A percentile compares a stretch with the other conserved stretches of the same genome.
phyloP scores from a whole-genome alignment of 2,329 filamentous ascomycete genomes.

The Talaromyces sp. region DNA sequence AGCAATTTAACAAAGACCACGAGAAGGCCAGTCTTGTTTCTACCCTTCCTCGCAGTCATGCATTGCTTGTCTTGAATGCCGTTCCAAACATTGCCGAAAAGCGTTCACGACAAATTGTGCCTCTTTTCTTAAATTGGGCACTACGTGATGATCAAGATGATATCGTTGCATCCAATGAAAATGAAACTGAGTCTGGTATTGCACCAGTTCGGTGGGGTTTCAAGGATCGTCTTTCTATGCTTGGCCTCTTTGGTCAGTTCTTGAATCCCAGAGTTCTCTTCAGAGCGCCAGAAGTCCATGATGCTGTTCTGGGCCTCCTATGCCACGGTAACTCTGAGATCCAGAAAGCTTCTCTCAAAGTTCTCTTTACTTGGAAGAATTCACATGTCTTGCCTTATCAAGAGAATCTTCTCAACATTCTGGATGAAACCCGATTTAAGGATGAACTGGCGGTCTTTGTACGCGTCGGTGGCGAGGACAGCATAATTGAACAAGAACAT shows the following conservation, averaged over 20 bases:
- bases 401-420: slow-evolving; percentile 80
- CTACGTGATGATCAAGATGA: slow-evolving; percentile 52
- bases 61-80: slow-evolving; percentile 74
- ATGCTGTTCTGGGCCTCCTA: slow-evolving; percentile 72
- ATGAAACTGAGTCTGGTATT: slow-evolving; percentile 19
- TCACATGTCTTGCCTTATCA: slow-evolving; percentile 74
- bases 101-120: slow-evolving; percentile 79
- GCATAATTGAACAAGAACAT: slow-evolving; percentile 73
- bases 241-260: slow-evolving; percentile 82
- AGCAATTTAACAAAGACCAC: slow-evolving; percentile 68
- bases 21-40: slow-evolving; percentile 32
- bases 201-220: slow-evolving; percentile 45
- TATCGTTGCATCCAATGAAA: slow-evolving; percentile 24
- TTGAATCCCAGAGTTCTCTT: slow-evolving; percentile 83
- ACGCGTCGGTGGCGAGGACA: slow-evolving; percentile 66
- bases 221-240: slow-evolving; percentile 77
- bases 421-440: slow-evolving; percentile 89
- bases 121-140: slow-evolving; percentile 83
- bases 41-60: slow-evolving; percentile 69
- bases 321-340: slow-evolving; percentile 88
- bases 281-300: slow-evolving; percentile 73
- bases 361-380: slow-evolving; percentile 86
- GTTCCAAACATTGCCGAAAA: slow-evolving; percentile 81
- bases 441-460: slow-evolving; percentile 92
- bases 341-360: slow-evolving; percentile 81